A percentile compares a stretch with the other conserved stretches of the same genome.
Conservation (phyloP, 805 yeast species). For the Pichia exigua region DNA sequence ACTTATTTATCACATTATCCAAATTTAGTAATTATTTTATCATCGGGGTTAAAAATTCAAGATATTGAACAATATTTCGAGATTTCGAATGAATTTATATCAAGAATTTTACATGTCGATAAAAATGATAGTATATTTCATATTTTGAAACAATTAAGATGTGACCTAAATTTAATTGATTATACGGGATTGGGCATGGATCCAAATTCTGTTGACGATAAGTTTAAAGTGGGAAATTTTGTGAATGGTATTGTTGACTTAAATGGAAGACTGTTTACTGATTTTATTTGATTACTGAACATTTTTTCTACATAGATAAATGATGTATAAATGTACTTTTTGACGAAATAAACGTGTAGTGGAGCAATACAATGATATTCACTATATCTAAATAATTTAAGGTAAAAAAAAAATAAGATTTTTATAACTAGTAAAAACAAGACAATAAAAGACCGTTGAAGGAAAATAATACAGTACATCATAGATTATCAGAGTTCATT, state of each 20-base stretch:
- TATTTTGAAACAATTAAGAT: constrained; percentile 41
- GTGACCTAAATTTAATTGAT: constrained; percentile 19
- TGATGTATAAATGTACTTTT: no score
- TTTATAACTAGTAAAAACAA: no score
- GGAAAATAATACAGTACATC: no score
- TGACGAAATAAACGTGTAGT: no score
- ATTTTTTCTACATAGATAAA: no score
- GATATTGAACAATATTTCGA: constrained; percentile 13
- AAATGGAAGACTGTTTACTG: not conserved
- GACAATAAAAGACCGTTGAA: no score
- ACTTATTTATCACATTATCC: constrained; percentile 13
- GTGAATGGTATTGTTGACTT: constrained; percentile 15
- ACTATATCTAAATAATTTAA: no score
- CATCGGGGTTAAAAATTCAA: constrained; percentile 18
- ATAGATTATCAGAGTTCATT: constrained; percentile 8
- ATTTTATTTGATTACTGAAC: not conserved
- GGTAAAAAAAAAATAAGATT: no score
- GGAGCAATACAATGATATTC: no score
- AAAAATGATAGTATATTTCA: constrained; percentile 45
- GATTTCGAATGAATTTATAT: constrained; percentile 17
- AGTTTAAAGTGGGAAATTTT: constrained; percentile 22
- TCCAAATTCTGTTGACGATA: constrained; percentile 10
- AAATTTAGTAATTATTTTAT: constrained; percentile 21
- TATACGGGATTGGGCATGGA: constrained; percentile 15
- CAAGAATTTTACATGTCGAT: constrained; percentile 38